These are phyloP conservation scores for Pinus taeda DNA, from an alignment of 75 land plant species.

Conservation along the genomic window DNA sequence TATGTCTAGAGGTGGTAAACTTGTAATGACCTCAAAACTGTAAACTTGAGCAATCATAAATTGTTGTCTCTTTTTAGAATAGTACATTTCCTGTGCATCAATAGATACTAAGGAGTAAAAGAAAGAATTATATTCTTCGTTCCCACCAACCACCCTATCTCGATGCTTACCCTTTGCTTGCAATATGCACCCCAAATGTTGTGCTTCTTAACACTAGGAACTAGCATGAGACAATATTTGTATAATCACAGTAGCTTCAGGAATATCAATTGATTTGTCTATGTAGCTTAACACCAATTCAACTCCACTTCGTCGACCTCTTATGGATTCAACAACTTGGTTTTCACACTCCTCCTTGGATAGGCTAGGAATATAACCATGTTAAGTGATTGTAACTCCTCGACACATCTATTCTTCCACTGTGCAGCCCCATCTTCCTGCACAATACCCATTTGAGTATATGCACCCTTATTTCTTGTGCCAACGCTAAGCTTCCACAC, in stretches of 20 bases:
- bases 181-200: constrained; percentile 94
- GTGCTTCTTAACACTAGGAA: constrained; percentile 97
- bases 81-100: constrained; percentile 99
- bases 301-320: no score
- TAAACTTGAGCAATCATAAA: constrained; percentile 96
- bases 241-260: constrained; percentile 97
- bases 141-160: constrained; percentile 92
- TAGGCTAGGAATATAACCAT: no score
- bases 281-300: no score
- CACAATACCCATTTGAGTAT: no score
- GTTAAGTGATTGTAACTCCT: no score
- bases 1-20: neutral
- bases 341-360: no score
- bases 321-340: no score
- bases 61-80: constrained; percentile 93
- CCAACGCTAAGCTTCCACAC: no score
- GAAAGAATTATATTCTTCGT: constrained; percentile 98
- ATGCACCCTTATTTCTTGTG: no score
- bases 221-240: constrained; percentile 99
- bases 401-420: no score
- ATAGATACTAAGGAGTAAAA: constrained; percentile 97
- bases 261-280: constrained; percentile 98
- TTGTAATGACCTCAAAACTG: constrained; percentile 73
- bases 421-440: no score
- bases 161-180: constrained; percentile 92